Percentiles rank a stretch among this genome's conserved stretches.
phyloP scores from a whole-genome alignment of 192 early-diverging fungal species.

The Kickxella alabastrina region DNA sequence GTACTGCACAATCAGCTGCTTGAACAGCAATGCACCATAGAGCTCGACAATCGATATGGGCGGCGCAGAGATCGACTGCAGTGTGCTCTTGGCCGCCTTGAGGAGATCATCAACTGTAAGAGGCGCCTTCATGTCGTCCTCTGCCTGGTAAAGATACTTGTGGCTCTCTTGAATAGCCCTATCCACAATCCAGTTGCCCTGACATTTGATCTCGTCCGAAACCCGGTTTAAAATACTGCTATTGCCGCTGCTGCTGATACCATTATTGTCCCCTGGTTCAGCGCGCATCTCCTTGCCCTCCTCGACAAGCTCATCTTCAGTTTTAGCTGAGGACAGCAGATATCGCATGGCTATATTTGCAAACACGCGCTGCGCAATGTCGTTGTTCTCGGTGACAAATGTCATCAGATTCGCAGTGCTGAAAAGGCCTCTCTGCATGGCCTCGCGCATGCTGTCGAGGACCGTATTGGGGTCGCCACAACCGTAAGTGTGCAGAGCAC shows the following conservation, averaged over 20 bases:
- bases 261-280: not conserved
- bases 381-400: constrained; percentile 30
- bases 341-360: constrained; percentile 44
- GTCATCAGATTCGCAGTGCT: constrained; percentile 29
- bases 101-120: constrained; percentile 25
- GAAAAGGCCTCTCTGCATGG: constrained; percentile 62
- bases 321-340: constrained; percentile 11
- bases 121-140: not conserved
- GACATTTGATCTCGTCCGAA: not conserved
- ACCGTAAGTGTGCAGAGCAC: constrained; percentile 36
- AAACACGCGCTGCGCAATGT: constrained; percentile 41
- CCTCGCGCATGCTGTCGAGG: constrained; percentile 52
- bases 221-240: not conserved
- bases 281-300: not conserved
- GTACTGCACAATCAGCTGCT: constrained; percentile 42
- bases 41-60: constrained; percentile 49
- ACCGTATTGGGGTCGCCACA: constrained; percentile 34
- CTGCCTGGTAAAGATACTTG: not conserved
- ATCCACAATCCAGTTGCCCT: constrained; percentile 1
- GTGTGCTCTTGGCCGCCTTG: constrained; percentile 9
- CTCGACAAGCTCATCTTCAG: not conserved
- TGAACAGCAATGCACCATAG: constrained; percentile 49
- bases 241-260: not conserved
- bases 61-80: constrained; percentile 22
- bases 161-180: constrained; percentile 10